A percentile compares a stretch with the other conserved stretches of the same genome.
These are phyloP conservation scores for Tuber calosporum DNA, from an alignment of 495 filamentous ascomycete species.

Conservation along the genomic window DNA sequence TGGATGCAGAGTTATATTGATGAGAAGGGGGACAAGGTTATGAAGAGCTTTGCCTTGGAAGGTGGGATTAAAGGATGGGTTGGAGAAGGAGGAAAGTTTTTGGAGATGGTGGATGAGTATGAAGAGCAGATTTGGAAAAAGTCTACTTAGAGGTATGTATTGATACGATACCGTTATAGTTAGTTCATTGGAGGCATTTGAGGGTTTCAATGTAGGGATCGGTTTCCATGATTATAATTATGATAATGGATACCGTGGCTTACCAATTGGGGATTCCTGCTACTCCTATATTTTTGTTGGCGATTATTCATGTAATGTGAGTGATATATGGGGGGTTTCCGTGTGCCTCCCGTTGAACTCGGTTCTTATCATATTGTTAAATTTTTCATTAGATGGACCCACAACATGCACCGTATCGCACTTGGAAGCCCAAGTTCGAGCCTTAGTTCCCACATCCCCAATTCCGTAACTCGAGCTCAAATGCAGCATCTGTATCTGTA, in stretches of 20 bases:
- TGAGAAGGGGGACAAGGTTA: conserved; percentile 44
- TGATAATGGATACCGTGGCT: neutral
- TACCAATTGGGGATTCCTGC: neutral
- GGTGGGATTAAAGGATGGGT: conserved; percentile 64
- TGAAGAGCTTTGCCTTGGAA: conserved; percentile 53
- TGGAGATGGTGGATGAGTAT: conserved; percentile 54
- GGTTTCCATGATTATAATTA: neutral
- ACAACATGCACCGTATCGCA: neutral
- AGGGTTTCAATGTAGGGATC: neutral
- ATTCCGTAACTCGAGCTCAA: neutral
- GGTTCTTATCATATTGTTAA: neutral
- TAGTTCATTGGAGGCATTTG: neutral
- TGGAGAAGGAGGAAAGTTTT: conserved; percentile 51
- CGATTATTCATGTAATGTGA: neutral
- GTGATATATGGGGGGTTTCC: neutral
- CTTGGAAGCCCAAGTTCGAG: neutral
- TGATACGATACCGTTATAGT: neutral
- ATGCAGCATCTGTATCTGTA: neutral
- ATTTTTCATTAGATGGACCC: neutral
- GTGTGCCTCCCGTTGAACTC: neutral
- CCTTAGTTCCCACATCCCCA: neutral
- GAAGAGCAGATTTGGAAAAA: conserved; percentile 49
- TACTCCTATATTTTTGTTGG: neutral
- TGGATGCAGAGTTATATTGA: conserved; percentile 62
- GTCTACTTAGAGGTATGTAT: neutral